Base-by-base conservation (phyloP, 1,284 basidiomycete species). In the Uromyces viciae-fabae region DNA sequence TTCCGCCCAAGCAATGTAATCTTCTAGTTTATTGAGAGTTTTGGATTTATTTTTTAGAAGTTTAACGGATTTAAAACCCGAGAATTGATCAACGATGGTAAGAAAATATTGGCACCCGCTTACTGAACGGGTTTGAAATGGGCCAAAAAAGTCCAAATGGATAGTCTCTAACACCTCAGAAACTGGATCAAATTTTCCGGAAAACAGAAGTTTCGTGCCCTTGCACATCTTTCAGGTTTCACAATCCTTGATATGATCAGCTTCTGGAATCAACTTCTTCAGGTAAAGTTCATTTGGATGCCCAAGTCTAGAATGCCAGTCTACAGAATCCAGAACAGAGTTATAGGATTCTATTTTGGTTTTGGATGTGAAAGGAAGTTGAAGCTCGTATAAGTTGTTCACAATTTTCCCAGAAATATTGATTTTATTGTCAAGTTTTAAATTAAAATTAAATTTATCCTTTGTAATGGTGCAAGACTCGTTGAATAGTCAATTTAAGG, bases 281-380 rank as follows among this genome's bases (percentile, higher is more conserved):
- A 56, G 52, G 28, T 56, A 56, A 56, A 28, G 19, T n/a, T 8
- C 8, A 56, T 28, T 56, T 28, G 52, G 52, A 56, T 56, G 52
- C 7, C 52, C 52, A 5, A 56, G 52, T 56, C 52, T 56, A 56
- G 52, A 66, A 40, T 66, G 62, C 62, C 62, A 66, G 19, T 56
- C 19, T n/a, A 56, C 19, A 8, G 5, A n/a, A 8, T 8, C 9
- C 8, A 42, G 31, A 7, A 22, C n/a, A 2, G 22, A 68, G 38
- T 8, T 5, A 43, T 25, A 68, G 3, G n/a, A 43, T 4, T 31
- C 36, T 38, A 22, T 22, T 38, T 31, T 38, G 17, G 60, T 38
- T 36, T 64, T 64, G 2, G 40, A 38, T 64, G 31, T 38, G 40
- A 64, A 64, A 19, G 11, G 19, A 38, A 38, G 36, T 3, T 36